These are phyloP conservation scores for Acephala macrosclerotiorum DNA, from an alignment of 2,329 filamentous ascomycete genomes.

Conservation along the genomic window DNA sequence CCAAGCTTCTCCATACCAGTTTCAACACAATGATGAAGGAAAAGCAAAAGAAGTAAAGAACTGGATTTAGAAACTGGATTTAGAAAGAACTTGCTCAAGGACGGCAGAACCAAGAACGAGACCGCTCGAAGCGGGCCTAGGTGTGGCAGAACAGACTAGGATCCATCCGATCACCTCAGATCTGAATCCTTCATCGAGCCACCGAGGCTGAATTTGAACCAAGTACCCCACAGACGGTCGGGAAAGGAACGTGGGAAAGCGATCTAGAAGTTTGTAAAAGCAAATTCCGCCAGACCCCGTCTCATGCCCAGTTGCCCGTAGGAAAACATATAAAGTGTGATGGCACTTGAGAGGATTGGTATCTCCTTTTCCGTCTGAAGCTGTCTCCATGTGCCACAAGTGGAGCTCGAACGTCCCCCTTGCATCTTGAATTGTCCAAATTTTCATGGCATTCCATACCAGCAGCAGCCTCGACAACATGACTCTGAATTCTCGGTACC, in stretches of 20 bases:
- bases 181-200: not conserved
- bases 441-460: not conserved
- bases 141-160: not conserved
- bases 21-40: too few relatives aligned
- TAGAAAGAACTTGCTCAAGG: not conserved
- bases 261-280: constrained; percentile 1
- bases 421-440: not conserved
- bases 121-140: constrained; percentile 2
- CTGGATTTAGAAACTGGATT: not conserved
- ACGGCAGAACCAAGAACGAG: not conserved
- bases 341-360: too few relatives aligned
- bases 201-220: not conserved
- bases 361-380: too few relatives aligned
- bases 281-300: not conserved
- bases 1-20: not conserved
- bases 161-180: not conserved
- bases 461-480: not conserved
- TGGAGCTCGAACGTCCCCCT: not conserved
- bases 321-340: not conserved
- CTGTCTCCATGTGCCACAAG: too few relatives aligned
- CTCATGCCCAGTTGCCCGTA: not conserved
- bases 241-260: too few relatives aligned
- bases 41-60: not conserved
- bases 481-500: not conserved
- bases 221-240: constrained; percentile 5